Percentiles rank a stretch among this genome's conserved stretches.
Evolutionary conservation across 306 rosid species (phyloP).

Genomic region (Castanea crenata): DNA sequence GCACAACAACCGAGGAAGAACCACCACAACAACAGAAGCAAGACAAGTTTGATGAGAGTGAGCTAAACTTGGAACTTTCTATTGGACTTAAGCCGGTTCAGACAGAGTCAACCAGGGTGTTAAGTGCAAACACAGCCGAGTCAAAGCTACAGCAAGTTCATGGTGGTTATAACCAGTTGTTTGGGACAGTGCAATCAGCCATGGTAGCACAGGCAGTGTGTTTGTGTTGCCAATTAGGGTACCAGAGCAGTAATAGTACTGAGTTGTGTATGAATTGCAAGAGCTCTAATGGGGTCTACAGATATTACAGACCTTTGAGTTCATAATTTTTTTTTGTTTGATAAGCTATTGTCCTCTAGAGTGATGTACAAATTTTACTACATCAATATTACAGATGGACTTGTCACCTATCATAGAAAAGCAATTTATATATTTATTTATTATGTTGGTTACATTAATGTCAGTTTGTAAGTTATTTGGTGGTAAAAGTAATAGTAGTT

Average conservation of each 20-base stretch:
- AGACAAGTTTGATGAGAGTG: not conserved
- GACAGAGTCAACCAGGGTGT: constrained; percentile 29
- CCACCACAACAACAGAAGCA: constrained; percentile 2
- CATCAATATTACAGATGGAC: too few species aligned
- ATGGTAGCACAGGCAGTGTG: constrained; percentile 19
- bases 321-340: constrained; percentile 1
- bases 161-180: not conserved
- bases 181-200: constrained; percentile 4
- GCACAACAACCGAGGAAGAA: constrained; percentile 54
- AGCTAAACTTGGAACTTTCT: constrained; percentile 56
- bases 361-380: too few species aligned
- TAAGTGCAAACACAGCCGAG: constrained; percentile 41
- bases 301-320: constrained; percentile 29
- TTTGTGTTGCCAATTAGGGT: constrained; percentile 45
- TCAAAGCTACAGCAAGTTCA: constrained; percentile 22
- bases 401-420: too few species aligned
- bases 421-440: too few species aligned
- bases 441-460: too few species aligned
- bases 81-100: constrained; percentile 54
- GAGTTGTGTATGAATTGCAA: constrained; percentile 40
- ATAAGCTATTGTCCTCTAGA: too few species aligned
- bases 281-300: constrained; percentile 21
- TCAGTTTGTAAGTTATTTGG: too few species aligned
- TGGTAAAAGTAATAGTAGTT: too few species aligned
- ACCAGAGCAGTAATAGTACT: not conserved